Percentiles rank a stretch among this genome's conserved stretches.
Conservation (phyloP, 2,329 filamentous ascomycete species). For the Byssothecium circinans region DNA sequence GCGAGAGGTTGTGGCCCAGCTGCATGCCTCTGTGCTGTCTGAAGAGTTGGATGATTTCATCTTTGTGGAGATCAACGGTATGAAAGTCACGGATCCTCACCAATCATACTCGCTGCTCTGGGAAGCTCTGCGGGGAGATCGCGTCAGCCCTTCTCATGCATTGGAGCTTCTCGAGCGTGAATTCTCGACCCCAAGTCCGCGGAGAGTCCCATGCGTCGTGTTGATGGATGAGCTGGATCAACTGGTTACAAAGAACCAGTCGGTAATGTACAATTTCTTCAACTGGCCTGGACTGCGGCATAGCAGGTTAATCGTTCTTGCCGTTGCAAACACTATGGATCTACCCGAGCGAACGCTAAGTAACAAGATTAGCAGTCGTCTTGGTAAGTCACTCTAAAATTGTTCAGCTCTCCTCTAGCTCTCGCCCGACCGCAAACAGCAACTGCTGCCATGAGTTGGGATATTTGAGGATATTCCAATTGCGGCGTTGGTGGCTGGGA, state of each 20-base stretch:
- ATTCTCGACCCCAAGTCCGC: conserved; percentile 86
- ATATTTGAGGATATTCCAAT: background rate
- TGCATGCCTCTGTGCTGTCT: conserved; percentile 82
- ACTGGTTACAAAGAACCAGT: conserved; percentile 95
- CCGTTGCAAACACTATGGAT: conserved; percentile 99
- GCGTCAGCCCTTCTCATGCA: conserved; percentile 88
- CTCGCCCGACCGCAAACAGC: background rate
- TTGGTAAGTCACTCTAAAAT: conserved; percentile 35
- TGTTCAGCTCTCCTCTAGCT: background rate
- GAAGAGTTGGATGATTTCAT: conserved; percentile 98
- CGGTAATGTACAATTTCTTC: conserved; percentile 99
- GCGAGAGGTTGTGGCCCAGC: conserved; percentile 84
- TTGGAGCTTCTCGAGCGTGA: conserved; percentile 88
- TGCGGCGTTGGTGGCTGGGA: conserved; percentile 9
- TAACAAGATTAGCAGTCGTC: conserved; percentile 94
- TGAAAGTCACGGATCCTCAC: conserved; percentile 98
- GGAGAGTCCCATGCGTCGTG: conserved; percentile 91
- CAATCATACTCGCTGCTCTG: conserved; percentile 94
- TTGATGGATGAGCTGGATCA: conserved; percentile 99
- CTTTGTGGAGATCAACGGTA: conserved; percentile 98
- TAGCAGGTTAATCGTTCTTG: conserved; percentile 90
- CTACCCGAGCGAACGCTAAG: conserved; percentile 91
- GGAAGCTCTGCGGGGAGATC: conserved; percentile 92
- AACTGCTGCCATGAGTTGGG: background rate
- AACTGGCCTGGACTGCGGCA: conserved; percentile 95